A percentile compares a stretch with the other conserved stretches of the same genome.
Conservation (phyloP, 1,284 basidiomycete species). For the Schizophyllum amplum region DNA sequence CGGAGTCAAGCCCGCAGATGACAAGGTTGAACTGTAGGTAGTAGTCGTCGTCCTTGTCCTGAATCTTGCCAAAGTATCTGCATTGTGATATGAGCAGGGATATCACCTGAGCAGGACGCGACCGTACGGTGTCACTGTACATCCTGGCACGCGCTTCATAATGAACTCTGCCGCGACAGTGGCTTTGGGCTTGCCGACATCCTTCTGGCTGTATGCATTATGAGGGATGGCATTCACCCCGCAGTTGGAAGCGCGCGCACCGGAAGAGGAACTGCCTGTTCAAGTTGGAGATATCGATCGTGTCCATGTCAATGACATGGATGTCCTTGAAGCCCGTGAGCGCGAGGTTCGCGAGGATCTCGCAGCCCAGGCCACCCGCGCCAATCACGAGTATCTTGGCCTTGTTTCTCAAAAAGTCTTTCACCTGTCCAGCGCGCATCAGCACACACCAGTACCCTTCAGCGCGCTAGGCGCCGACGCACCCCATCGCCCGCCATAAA, state of each 20-base stretch:
- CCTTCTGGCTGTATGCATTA: slow-evolving; percentile 55
- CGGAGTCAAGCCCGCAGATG: slow-evolving; percentile 97
- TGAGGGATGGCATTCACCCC: not conserved
- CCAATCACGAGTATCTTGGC: slow-evolving; percentile 97
- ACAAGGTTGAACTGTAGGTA: slow-evolving; percentile 97
- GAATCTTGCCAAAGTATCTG: slow-evolving; percentile 95
- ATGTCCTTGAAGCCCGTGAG: slow-evolving; percentile 95
- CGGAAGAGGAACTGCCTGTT: slow-evolving; percentile 98
- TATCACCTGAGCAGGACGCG: not conserved
- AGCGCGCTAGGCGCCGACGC: slow-evolving; percentile 16
- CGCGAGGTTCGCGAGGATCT: slow-evolving; percentile 90
- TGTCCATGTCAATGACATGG: slow-evolving; percentile 99
- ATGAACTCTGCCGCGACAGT: slow-evolving; percentile 91
- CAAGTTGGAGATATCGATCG: slow-evolving; percentile 97
- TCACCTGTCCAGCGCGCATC: slow-evolving; percentile 50
- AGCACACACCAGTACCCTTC: slow-evolving; percentile 9
- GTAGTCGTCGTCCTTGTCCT: slow-evolving; percentile 95
- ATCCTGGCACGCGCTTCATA: slow-evolving; percentile 91
- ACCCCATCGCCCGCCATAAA: slow-evolving; percentile 73
- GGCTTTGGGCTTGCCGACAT: slow-evolving; percentile 94
- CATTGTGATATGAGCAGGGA: slow-evolving; percentile 12
- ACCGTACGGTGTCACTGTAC: slow-evolving; percentile 87
- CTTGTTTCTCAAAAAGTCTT: slow-evolving; percentile 75
- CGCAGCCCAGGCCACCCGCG: slow-evolving; percentile 91
- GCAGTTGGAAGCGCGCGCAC: slow-evolving; percentile 34